Evolutionary conservation across 139 green algal species (phyloP), one percentile per base, ranked within the genome.

Genomic region (Chlorella sp.): DNA sequence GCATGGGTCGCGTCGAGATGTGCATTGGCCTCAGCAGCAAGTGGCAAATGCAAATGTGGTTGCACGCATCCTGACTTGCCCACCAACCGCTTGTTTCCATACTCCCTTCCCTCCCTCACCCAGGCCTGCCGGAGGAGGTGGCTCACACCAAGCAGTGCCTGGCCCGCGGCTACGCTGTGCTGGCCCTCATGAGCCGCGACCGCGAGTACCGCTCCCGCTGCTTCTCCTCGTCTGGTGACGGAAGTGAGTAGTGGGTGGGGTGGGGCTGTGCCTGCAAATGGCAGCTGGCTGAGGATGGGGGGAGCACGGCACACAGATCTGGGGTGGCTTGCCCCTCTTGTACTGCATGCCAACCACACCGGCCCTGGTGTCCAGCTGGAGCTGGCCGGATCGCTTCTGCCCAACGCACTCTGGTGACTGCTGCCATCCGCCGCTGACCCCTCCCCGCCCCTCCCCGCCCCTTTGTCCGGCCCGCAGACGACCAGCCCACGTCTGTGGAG

Each of bases 101-200:
- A 6, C 28, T 32, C 30, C 46, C 44, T 36, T 41, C 9, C 19
- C 20, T 41, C 28, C 38, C 2, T 36, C 30, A 9, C 36, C 1
- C 76, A 83, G 77, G 77, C 41, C 77, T 83, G 38, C 77, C 77
- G 11, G 77, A 83, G 77, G 77, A 83, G 41, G 77, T 83, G 13
- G 41, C 77, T 16, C 77, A 83, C 77, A 60, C 58, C 38, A 83
- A 83, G 77, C 77, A 83, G 77, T 83, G 77, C 77, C 77, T 83
- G 77, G 77, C 77, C 32, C 38, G 60, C 30, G 77, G 77, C 40
- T 83, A 83, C 32, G 77, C 77, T 32, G 77, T 83, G 58, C 40
- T 83, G 77, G 77, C 77, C 16, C 77, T 83, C 28, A 83, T 83
- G 77, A 56, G 56, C 72, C 77, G 44, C 8, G 16, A 58, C 40